phyloP scores from a whole-genome alignment of 371 early-diverging fungal species.

The Mortierella sp. region DNA sequence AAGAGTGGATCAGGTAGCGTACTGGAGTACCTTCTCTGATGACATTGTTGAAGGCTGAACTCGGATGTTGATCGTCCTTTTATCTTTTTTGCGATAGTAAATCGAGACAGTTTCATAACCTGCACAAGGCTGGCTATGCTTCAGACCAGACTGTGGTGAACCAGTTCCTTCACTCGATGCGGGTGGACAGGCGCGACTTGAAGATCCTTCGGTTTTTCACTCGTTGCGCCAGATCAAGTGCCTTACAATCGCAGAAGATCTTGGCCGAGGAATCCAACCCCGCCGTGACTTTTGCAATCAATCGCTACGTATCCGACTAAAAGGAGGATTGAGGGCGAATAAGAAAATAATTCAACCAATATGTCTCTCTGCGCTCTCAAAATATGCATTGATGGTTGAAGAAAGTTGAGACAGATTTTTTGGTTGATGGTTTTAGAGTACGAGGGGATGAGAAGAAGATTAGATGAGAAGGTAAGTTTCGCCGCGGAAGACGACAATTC shows the following conservation, averaged over 20 bases:
- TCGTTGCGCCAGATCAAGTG: slow-evolving; percentile 30
- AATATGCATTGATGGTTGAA: too few relatives aligned
- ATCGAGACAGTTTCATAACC: slow-evolving; percentile 46
- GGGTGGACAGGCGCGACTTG: slow-evolving; percentile 43
- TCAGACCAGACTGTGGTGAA: slow-evolving; percentile 38
- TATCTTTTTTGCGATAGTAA: slow-evolving; percentile 18
- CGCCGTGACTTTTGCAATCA: neutral
- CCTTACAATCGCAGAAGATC: slow-evolving; percentile 29
- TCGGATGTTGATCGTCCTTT: too few relatives aligned
- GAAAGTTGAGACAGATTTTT: too few relatives aligned
- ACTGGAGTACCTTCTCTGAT: too few relatives aligned
- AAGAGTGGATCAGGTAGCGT: slow-evolving; percentile 55
- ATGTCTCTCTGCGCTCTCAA: too few relatives aligned
- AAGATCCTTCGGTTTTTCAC: slow-evolving; percentile 51
- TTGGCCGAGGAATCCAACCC: slow-evolving; percentile 4
- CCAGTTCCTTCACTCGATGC: slow-evolving; percentile 40
- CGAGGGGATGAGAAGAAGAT: neutral
- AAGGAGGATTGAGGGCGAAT: neutral
- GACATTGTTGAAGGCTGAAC: too few relatives aligned
- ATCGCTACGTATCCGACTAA: neutral
- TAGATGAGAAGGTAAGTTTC: slow-evolving; percentile 1
- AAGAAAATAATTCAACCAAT: too few relatives aligned
- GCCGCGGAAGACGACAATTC: slow-evolving; percentile 42
- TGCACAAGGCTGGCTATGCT: slow-evolving; percentile 42
- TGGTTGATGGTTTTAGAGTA: too few relatives aligned